Evolutionary conservation across 257 asterid species (phyloP).

Genomic region (Coffea eugenioides): DNA sequence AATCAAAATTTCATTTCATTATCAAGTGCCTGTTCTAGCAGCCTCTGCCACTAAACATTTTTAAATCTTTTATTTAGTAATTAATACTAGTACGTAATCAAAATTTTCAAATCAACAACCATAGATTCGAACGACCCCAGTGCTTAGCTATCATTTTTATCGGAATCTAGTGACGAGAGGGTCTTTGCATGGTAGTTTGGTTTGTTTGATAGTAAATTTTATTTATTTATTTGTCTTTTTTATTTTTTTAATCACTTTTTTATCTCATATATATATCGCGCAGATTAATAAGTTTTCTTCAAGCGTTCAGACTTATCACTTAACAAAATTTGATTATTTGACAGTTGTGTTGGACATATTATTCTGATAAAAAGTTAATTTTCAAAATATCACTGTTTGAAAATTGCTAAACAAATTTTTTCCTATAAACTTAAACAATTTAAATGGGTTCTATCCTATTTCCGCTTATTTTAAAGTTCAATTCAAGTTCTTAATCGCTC

Average conservation of each 20-base stretch:
- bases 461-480: no score
- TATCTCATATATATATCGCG: no score
- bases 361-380: no score
- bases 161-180: not conserved
- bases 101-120: slow-evolving; percentile 10
- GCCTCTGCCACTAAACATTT: not conserved
- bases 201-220: no score
- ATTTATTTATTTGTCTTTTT: no score
- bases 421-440: not conserved
- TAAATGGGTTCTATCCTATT: no score
- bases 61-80: not conserved
- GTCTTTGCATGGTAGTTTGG: not conserved
- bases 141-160: not conserved
- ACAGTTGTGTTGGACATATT: no score
- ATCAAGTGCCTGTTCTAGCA: not conserved
- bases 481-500: not conserved
- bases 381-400: no score
- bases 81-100: not conserved
- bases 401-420: not conserved
- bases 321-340: no score
- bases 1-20: not conserved
- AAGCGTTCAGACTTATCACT: no score
- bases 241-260: no score
- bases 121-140: not conserved
- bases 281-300: no score